phyloP scores from a whole-genome alignment of 441 rosid species.

The Corymbia citriodora region DNA sequence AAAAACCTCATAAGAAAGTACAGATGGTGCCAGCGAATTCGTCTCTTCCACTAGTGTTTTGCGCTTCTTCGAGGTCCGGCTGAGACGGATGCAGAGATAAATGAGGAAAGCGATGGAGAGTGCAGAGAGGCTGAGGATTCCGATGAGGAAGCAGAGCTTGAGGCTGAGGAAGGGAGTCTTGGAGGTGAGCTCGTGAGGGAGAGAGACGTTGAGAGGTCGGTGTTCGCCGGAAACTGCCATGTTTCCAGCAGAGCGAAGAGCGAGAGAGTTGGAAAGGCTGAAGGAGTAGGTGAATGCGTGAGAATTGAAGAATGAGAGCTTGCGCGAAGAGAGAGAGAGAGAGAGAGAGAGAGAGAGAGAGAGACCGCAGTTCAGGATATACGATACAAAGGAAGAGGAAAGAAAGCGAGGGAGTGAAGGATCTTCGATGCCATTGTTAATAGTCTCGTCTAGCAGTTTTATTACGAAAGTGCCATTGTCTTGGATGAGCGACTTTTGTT shows the following conservation, averaged over 20 bases:
- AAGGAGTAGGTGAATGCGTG: background rate
- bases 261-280: background rate
- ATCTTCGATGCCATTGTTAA: too few species aligned
- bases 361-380: too few species aligned
- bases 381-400: too few species aligned
- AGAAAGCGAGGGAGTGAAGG: background rate
- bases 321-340: background rate
- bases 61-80: background rate
- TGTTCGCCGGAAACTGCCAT: conserved; percentile 34
- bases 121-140: background rate
- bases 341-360: too few species aligned
- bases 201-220: background rate
- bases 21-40: too few species aligned
- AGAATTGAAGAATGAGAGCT: background rate
- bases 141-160: conserved; percentile 24
- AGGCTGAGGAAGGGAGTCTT: conserved; percentile 41
- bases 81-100: background rate
- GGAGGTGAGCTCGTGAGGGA: conserved; percentile 25
- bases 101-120: background rate
- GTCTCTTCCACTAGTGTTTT: fast-evolving
- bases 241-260: conserved; percentile 6
- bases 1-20: too few species aligned
- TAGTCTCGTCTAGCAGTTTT: too few species aligned
- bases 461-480: too few species aligned
- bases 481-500: too few species aligned